Evolutionary conservation across 768 basidiomycete genomes (phyloP), one percentile per base, ranked within the genome.

Genomic region (Lactifluus echinatus): DNA sequence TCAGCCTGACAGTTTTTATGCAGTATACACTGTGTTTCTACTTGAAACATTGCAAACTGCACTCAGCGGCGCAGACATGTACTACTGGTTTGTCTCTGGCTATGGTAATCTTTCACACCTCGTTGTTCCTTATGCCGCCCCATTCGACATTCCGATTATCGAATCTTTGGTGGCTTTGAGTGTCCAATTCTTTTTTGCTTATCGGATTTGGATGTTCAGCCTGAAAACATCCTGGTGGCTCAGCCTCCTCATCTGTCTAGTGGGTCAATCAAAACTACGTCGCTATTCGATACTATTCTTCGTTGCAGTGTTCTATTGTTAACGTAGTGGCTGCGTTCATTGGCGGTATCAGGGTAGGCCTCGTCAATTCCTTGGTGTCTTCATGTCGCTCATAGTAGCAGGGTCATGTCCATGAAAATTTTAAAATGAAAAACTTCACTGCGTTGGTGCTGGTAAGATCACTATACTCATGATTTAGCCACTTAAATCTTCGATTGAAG

Each of bases 81-180:
- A 64, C 44, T 65, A 66, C 52, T 67, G 66, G 65, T 70, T 65
- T 55, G 66, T 50, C 19, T 40, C 65, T 2, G 66, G 67, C n/a
- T 70, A 65, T 34, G 69, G 69, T 2, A 61, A 71, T 50, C 31
- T 70, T 21, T 39, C n/a, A 1, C 56, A 56, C 29, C 63, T 70
- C 4, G 50, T 47, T 5, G 34, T 55, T 14, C 54, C 66, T 1
- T 53, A 61, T 36, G 58, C 65, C 10, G 61, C 65, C 2, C 47
- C 66, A 11, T 62, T 67, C 21, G 45, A 57, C 31, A 45, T 33
- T 8, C 56, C 56, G 5, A 40, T 57, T 3, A 40, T 53, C 5
- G 56, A 29, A 40, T 21, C 56, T 10, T 8, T 57, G 8, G 51
- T 57, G 12, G 34, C 51, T 12, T 19, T 33, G n/a, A 21, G 31